Percentiles rank a stretch among this genome's conserved stretches.
Evolutionary conservation across 2,329 filamentous ascomycete genomes (phyloP).

Genomic region (Exophiala sideris): DNA sequence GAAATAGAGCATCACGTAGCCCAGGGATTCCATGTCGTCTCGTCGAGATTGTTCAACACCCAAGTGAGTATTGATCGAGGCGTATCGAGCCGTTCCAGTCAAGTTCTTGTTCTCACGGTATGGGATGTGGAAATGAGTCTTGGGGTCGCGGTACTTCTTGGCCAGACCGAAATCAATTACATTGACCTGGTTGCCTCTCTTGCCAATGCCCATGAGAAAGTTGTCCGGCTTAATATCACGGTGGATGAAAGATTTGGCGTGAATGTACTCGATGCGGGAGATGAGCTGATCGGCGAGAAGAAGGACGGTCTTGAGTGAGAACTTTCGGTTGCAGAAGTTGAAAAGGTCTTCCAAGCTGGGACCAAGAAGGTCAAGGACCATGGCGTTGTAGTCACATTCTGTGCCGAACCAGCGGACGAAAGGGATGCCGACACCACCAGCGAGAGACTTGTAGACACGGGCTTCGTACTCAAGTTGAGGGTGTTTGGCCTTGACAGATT

Average conservation of each 20-base stretch:
- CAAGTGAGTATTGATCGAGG: slow-evolving; percentile 97
- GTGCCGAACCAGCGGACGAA: slow-evolving; percentile 99
- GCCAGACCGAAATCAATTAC: slow-evolving; percentile 98
- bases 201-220: slow-evolving; percentile 98
- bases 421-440: slow-evolving; percentile 94
- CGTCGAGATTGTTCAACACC: slow-evolving; percentile 98
- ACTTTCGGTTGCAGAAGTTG: slow-evolving; percentile 99
- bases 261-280: slow-evolving; percentile 98
- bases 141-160: slow-evolving; percentile 99
- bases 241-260: slow-evolving; percentile 99
- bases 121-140: slow-evolving; percentile 99
- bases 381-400: slow-evolving; percentile 99
- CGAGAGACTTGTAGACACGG: slow-evolving; percentile 80
- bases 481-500: slow-evolving; percentile 99
- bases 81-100: slow-evolving; percentile 96
- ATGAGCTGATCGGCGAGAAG: slow-evolving; percentile 97
- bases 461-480: slow-evolving; percentile 98
- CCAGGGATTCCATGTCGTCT: slow-evolving; percentile 98
- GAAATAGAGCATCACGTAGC: slow-evolving; percentile 99
- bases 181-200: slow-evolving; percentile 98
- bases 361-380: slow-evolving; percentile 95
- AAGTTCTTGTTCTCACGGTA: slow-evolving; percentile 99
- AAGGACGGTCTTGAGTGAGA: slow-evolving; percentile 96
- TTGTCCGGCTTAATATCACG: slow-evolving; percentile 99
- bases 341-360: slow-evolving; percentile 96